Base-by-base conservation (phyloP, 2,329 filamentous ascomycete genomes). In the Septoria linicola region DNA sequence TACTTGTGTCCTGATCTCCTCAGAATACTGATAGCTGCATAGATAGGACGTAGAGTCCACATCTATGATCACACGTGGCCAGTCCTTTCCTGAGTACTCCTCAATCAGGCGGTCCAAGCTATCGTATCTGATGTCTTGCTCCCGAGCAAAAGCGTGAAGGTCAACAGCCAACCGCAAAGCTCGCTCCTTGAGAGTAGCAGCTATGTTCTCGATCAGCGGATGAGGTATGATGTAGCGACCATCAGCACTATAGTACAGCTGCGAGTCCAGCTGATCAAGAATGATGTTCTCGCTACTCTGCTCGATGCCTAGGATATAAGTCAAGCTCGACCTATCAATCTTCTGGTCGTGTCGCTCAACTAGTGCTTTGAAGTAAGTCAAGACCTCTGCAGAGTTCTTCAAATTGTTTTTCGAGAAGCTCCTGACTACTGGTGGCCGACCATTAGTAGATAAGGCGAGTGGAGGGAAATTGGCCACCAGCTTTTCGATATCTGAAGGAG, bases 391-490 rank as follows among this genome's bases (percentile, higher is more conserved):
- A 21, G 52, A 51, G 25, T 52, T 53, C n/a, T 54, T 50, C 1
- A 66, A 42, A 34, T 50, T 51, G 46, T 60, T 53, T 13, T 56
- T 59, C 14, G 59, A 58, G 13, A 41, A 48, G 39, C 57, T 62
- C 16, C 57, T 50, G 11, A 66, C 55, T 3, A 66, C 51, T 14
- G 52, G 42, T 6, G 62, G 56, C 14, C 55, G 51, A 6, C 44
- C 51, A 31, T 48, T 21, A 36, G 54, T n/a, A 46, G 57, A 32
- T 53, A 54, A 57, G 16, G 48, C 46, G 13, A 57, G 53, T 21
- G 62, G 62, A 30, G 49, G 54, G 45, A 57, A 63, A 59, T 41
- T 41, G 58, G 57, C 32, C 47, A 64, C 54, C 31, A 66, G 55
- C 16, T 57, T 53, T 19, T 60, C 62, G 8, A 66, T 61, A 27